phyloP scores from a whole-genome alignment of 2,329 filamentous ascomycete species.

The Raffaelea albimanens region DNA sequence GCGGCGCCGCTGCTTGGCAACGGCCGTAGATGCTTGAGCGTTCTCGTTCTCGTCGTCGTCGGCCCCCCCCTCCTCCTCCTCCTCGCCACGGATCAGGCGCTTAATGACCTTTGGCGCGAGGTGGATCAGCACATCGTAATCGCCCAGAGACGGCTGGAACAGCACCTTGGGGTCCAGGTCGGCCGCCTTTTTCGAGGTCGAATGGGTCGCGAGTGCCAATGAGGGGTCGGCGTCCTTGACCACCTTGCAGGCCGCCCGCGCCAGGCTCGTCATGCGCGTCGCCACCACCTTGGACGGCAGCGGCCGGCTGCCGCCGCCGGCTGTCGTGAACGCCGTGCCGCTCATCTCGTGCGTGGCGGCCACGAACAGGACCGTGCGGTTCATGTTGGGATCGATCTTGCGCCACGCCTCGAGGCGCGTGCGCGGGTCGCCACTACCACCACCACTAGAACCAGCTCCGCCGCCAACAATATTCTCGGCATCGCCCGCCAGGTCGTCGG shows the following conservation, averaged over 20 bases:
- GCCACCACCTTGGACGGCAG: conserved; percentile 72
- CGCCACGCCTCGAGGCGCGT: conserved; percentile 77
- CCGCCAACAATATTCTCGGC: no score
- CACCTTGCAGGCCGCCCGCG: conserved; percentile 62
- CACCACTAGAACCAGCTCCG: no score
- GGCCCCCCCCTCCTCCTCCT: conserved; percentile 10
- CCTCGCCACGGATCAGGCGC: conserved; percentile 26
- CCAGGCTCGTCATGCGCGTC: conserved; percentile 70
- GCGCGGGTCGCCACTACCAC: conserved; percentile 33
- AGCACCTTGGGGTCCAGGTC: conserved; percentile 48
- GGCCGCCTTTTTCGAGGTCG: no score
- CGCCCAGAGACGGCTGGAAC: conserved; percentile 62
- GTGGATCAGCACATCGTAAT: conserved; percentile 82
- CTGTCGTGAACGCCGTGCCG: conserved; percentile 73
- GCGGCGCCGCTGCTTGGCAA: conserved; percentile 15
- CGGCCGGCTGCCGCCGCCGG: conserved; percentile 26
- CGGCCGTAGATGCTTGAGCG: neutral
- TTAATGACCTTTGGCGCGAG: conserved; percentile 48
- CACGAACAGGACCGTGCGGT: conserved; percentile 69
- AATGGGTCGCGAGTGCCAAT: neutral
- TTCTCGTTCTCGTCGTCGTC: conserved; percentile 12
- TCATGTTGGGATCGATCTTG: conserved; percentile 81
- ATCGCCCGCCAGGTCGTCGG: conserved; percentile 16
- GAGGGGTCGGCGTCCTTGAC: conserved; percentile 40
- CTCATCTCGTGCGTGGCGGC: conserved; percentile 70